Base-by-base conservation (phyloP, 805 yeast species). In the Saccharomyces jurei region DNA sequence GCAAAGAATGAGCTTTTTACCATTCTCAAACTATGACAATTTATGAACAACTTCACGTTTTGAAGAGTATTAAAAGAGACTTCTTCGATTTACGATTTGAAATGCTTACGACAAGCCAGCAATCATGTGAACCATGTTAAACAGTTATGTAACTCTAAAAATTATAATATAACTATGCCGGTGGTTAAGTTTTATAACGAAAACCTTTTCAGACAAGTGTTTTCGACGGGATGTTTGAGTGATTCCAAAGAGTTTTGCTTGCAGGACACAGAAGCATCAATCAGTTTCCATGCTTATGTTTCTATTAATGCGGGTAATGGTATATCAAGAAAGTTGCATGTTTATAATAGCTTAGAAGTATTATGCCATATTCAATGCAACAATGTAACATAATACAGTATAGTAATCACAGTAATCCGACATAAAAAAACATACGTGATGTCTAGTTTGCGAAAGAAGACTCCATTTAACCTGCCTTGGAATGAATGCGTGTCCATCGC, bases 1-100 rank as follows among this genome's bases (percentile, higher is more conserved):
- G 70, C 55, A 73, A 73, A 54, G 74, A 69, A 50, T 72, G 57
- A 58, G 17, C 14, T 36, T 21, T 4, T 36, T 17, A 17, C 44
- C 8, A 36, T 8, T 8, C 25, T 8, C 13, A 36, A 8, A 17
- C 25, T 17, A 8, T 17, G 9, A 3, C 9, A 36, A 3, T 36
- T 36, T 17, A 36, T n/a, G 10, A 17, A 8, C 44, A 13, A 36
- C 44, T n/a, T 36, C 9, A 1, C 22, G n/a, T n/a, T 36, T n/a
- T 17, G 6, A 32, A 17, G 9, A 2, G 22, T 8, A n/a, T n/a
- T 8, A 5, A n/a, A 36, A n/a, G 8, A n/a, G 22, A 36, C 22
- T n/a, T n/a, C 22, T 17, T 36, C 10, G 14, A 17, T 36, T 17
- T 8, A 36, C 17, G 44, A 36, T 36, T 17, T 6, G 25, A 36